phyloP scores from a whole-genome alignment of 441 rosid species.

The Geranium incanum region DNA sequence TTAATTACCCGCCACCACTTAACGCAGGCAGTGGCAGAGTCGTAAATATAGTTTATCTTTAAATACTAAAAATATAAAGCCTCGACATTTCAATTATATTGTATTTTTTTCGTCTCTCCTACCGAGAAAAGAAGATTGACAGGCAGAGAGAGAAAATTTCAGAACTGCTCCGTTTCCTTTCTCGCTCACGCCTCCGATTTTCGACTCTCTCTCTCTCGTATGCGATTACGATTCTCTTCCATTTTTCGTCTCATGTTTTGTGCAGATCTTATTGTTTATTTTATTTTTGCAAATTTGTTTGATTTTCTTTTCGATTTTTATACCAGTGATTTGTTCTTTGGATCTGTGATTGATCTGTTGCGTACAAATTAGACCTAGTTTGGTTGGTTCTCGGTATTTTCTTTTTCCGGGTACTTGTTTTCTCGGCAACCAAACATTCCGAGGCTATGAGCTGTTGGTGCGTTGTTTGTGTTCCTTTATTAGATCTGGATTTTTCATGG shows the following conservation, averaged over 20 bases:
- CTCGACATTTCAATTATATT: not conserved
- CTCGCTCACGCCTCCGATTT: not conserved
- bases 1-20: slow-evolving; percentile 8
- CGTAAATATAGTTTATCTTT: not conserved
- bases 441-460: not conserved
- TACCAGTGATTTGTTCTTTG: not conserved
- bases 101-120: not conserved
- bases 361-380: not conserved
- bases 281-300: not conserved
- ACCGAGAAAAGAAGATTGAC: not conserved
- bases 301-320: not conserved
- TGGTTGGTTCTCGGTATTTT: not conserved
- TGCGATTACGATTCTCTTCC: not conserved
- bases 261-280: not conserved
- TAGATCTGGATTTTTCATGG: slow-evolving; percentile 1
- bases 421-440: not conserved
- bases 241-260: not conserved
- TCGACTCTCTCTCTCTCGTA: not conserved
- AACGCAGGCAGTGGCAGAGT: not conserved
- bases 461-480: not conserved
- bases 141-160: not conserved
- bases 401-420: not conserved
- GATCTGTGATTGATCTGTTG: not conserved
- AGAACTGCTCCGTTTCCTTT: not conserved
- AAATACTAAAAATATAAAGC: not conserved